These are phyloP conservation scores for Sarocladium kiliense DNA, from an alignment of 2,329 filamentous ascomycete species.

Conservation along the genomic window DNA sequence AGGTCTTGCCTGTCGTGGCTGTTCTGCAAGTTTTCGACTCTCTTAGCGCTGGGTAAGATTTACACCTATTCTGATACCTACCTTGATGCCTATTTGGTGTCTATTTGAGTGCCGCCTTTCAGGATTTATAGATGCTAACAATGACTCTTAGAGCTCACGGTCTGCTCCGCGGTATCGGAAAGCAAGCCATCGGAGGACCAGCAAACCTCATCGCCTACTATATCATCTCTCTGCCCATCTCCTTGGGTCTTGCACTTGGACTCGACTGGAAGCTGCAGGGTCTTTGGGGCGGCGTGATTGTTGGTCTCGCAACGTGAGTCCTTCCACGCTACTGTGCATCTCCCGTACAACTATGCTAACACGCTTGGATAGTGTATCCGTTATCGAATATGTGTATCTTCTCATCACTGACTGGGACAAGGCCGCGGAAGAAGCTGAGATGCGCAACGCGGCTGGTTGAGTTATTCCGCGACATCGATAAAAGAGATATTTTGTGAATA, in stretches of 20 bases:
- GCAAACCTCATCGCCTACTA: constrained; percentile 87
- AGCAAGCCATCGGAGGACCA: constrained; percentile 85
- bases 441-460: constrained; percentile 41
- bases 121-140: background rate
- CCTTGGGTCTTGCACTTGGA: constrained; percentile 72
- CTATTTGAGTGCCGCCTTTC: background rate
- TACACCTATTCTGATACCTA: background rate
- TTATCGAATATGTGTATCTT: constrained; percentile 49
- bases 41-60: constrained; percentile 53
- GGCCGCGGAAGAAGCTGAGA: constrained; percentile 47
- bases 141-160: constrained; percentile 59
- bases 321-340: background rate
- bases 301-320: constrained; percentile 62
- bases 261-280: constrained; percentile 72
- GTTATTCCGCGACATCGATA: background rate
- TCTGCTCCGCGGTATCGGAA: constrained; percentile 78
- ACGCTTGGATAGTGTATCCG: constrained; percentile 43
- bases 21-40: constrained; percentile 89
- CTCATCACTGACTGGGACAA: constrained; percentile 48
- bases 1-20: constrained; percentile 73
- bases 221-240: constrained; percentile 76
- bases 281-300: constrained; percentile 72
- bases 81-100: background rate
- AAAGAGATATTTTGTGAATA: background rate
- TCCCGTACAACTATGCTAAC: no score